Base-by-base conservation (phyloP, 495 filamentous ascomycete species). In the Penicillium pulvis region DNA sequence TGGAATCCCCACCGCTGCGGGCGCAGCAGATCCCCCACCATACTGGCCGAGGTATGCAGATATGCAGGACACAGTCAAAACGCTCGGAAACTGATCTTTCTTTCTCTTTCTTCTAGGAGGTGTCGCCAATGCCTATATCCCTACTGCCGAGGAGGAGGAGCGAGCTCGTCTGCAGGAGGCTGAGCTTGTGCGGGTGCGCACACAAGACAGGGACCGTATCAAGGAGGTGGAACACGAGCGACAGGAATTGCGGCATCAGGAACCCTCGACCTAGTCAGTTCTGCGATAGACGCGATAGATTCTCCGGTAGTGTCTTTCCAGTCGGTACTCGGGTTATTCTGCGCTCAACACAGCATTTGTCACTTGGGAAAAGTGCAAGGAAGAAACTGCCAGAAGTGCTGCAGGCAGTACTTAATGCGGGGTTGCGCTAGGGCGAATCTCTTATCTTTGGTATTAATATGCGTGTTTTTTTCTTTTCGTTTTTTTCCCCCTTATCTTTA, bases 1-100 rank as follows among this genome's bases (percentile, higher is more conserved):
- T 97, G 55, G 85, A 82, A 51, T 70, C 76, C 10, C 77, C 81
- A 16, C 75, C 78, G 28, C 78, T 84, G 76, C 73, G 77, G 30
- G 69, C 66, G n/a, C 70, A 76, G 47, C 70, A 78, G 55, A 69
- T 64, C 36, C 68, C 74, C 28, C 77, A 80, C 63, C 71, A 75
- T 55, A 78, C 71, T 11, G 77, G 77, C 56, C 75, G 77, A 68
- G 77, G 77, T 80, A 77, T 60, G 71, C 11, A 48, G 33, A 51
- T 30, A 10, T 12, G 19, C 28, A n/a, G n/a, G 6, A 53, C 12
- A n/a, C 3, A 23, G 20, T 6, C 7, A 30, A 3, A 14, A 2
- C 33, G 20, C 7, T 11, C 33, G 10, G 10, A 36, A 4, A 36
- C 33, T 36, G 33, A 36, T 36, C 33, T 36, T 36, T 36, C 12